Percentiles rank a stretch among this genome's conserved stretches.
Conservation (phyloP, 2,329 filamentous ascomycete genomes). For the Beauveria scarabaeidicola region DNA sequence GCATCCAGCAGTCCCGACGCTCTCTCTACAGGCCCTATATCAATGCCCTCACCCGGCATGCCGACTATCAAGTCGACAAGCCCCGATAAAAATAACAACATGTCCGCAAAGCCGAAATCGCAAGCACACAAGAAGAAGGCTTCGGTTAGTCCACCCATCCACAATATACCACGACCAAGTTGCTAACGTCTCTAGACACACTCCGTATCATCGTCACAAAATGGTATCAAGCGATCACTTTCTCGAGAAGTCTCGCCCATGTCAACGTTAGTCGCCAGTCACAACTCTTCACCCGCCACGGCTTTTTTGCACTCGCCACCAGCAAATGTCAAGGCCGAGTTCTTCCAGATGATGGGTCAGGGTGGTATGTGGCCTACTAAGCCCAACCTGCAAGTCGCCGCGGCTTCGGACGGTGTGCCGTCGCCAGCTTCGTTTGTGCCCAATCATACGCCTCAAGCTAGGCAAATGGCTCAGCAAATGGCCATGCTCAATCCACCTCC, state of each 20-base stretch:
- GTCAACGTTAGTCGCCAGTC: slow-evolving; percentile 42
- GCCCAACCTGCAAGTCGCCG: slow-evolving; percentile 18
- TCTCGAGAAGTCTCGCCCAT: slow-evolving; percentile 49
- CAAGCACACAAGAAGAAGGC: slow-evolving; percentile 29
- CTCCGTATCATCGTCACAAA: slow-evolving; percentile 42
- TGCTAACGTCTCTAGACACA: slow-evolving; percentile 37
- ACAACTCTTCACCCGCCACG: slow-evolving; percentile 40
- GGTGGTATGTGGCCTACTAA: slow-evolving; percentile 29
- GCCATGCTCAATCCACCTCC: slow-evolving; percentile 18
- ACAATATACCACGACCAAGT: neutral
- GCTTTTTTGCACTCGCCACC: slow-evolving; percentile 41
- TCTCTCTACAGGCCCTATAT: slow-evolving; percentile 16
- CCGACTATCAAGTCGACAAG: slow-evolving; percentile 30
- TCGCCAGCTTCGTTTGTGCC: slow-evolving; percentile 18
- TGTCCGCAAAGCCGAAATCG: slow-evolving; percentile 17
- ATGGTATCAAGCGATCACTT: slow-evolving; percentile 35
- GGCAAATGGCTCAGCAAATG: slow-evolving; percentile 25
- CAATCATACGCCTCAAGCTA: slow-evolving; percentile 19
- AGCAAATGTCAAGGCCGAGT: slow-evolving; percentile 32
- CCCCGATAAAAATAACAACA: slow-evolving; percentile 18
- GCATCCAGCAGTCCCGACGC: slow-evolving; percentile 48
- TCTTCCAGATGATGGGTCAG: slow-evolving; percentile 24
- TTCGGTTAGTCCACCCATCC: slow-evolving; percentile 31
- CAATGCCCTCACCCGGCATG: slow-evolving; percentile 37
- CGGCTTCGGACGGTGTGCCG: slow-evolving; percentile 18